Percentiles rank a stretch among this genome's conserved stretches.
phyloP scores from a whole-genome alignment of 176 grass and related monocot species.

The Zizania latifolia region DNA sequence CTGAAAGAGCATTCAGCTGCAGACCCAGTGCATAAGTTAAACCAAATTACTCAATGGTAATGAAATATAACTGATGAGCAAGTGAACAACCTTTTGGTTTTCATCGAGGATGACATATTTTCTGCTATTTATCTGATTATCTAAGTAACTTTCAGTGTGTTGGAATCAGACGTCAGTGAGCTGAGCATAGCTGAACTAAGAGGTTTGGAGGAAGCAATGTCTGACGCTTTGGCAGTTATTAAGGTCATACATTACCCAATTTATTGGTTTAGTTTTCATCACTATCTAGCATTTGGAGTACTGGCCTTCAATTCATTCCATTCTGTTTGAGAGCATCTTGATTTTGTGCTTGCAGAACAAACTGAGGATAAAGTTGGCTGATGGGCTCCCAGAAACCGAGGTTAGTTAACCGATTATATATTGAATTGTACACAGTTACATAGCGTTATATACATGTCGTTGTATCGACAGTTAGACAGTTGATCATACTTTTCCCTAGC shows the following conservation, averaged over 20 bases:
- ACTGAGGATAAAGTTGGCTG: slow-evolving; percentile 11
- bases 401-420: not conserved
- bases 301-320: not conserved
- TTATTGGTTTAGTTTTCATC: not conserved
- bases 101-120: not conserved
- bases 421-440: not conserved
- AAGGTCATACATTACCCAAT: slow-evolving; percentile 21
- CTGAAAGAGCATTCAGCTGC: not conserved
- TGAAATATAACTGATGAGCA: not conserved
- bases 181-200: slow-evolving; percentile 8
- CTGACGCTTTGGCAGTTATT: slow-evolving; percentile 6
- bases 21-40: not conserved
- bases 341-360: slow-evolving; percentile 8
- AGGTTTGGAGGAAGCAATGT: slow-evolving; percentile 24
- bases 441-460: not conserved
- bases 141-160: slow-evolving; percentile 16
- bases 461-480: not conserved
- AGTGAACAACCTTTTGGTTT: not conserved
- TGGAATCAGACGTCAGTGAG: slow-evolving; percentile 20
- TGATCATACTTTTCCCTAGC: not conserved
- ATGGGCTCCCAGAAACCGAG: not conserved
- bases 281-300: not conserved
- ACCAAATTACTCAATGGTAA: slow-evolving; percentile 32
- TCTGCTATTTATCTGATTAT: not conserved
- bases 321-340: slow-evolving; percentile 11